Evolutionary conservation across 1,284 basidiomycete genomes (phyloP), one percentile per base, ranked within the genome.

Genomic region (Fomitopsis schrenkii): DNA sequence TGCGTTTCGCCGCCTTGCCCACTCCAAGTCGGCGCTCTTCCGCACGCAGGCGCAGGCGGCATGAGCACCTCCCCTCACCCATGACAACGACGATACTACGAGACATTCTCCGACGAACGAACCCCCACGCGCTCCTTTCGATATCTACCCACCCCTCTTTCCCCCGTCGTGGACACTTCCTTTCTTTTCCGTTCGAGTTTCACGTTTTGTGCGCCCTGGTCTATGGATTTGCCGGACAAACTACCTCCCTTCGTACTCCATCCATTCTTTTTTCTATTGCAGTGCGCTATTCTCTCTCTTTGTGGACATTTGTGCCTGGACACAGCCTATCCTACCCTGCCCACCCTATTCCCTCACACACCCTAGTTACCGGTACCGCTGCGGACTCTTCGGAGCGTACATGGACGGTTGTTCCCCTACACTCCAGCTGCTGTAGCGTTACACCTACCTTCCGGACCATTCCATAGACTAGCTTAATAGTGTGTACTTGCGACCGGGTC

Each of bases 11-110:
- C 70, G 72, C 15, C 72, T 76, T 19, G 76, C 81, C 54, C 79
- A 79, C 62, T 82, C 80, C 55, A 76, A 76, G 66, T 81, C 80
- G 57, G 74, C 76, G 59, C 72, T 81, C 61, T 75, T 82, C 67
- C 76, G 78, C 41, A 66, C 62, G 57, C 70, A 69, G 62, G 66
- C 68, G 55, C 62, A 60, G 48, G 58, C 52, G 1, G 44, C 45
- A 36, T 53, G 42, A 55, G 42, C 14, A 41, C 22, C 45, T 30
- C 30, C 30, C 30, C 26, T 42, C 35, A 61, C 22, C 8, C 59
- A 40, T 41, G 44, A 58, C 52, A 57, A 57, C 63, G 64, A 68
- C 62, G 59, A 61, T 55, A 53, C 55, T 30, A 62, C 48, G 59
- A 53, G 55, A 64, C 55, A 62, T 63, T 66, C 61, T 19, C 48